Conservation (phyloP, 192 early-diverging fungal genomes). For the Podila epicladia region DNA sequence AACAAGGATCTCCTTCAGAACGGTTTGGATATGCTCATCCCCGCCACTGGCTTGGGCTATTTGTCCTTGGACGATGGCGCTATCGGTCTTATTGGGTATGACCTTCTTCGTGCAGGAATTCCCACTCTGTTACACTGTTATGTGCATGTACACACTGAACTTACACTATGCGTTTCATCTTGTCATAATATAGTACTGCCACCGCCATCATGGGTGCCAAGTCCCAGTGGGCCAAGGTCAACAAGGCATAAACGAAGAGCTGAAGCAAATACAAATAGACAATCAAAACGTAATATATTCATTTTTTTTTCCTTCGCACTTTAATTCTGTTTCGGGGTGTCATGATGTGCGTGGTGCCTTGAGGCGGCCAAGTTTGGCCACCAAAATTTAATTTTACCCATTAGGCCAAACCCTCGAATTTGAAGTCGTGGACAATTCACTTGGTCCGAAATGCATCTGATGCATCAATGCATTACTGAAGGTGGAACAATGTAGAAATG, state of each 20-base stretch:
- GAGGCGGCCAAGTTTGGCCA: too few relatives aligned
- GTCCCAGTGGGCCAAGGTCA: constrained; percentile 64
- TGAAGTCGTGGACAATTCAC: too few relatives aligned
- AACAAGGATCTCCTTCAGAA: constrained; percentile 71
- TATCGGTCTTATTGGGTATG: constrained; percentile 75
- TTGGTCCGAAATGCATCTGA: too few relatives aligned
- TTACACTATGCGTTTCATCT: neutral
- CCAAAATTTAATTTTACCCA: too few relatives aligned
- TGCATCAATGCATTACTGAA: too few relatives aligned
- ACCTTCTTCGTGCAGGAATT: neutral
- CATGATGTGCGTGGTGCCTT: too few relatives aligned
- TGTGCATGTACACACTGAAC: neutral
- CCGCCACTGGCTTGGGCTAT: constrained; percentile 73
- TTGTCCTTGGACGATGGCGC: constrained; percentile 71
- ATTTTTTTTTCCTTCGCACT: too few relatives aligned
- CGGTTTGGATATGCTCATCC: constrained; percentile 75
- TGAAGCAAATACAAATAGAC: too few relatives aligned
- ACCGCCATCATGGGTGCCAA: constrained; percentile 76
- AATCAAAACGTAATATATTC: too few relatives aligned
- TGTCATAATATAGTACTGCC: constrained; percentile 52
- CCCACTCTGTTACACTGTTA: neutral
- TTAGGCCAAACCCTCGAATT: too few relatives aligned
- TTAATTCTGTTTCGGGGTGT: too few relatives aligned
- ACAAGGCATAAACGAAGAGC: constrained; percentile 23
- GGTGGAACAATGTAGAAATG: too few relatives aligned